Conservation (phyloP, 257 asterid genomes). For the Sherardia arvensis region DNA sequence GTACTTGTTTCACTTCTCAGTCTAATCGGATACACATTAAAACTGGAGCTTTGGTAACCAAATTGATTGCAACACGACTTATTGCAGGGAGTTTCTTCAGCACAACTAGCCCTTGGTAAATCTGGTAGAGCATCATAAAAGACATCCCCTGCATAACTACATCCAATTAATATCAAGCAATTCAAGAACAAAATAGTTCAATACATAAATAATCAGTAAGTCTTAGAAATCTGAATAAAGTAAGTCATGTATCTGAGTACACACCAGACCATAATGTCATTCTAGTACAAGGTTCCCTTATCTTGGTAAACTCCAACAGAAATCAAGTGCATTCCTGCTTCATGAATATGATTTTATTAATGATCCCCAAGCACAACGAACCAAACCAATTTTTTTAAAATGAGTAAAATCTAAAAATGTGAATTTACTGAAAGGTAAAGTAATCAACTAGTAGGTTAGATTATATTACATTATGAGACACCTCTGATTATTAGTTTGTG, state of each 20-base stretch:
- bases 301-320: neutral
- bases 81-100: constrained; percentile 20
- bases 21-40: constrained; percentile 32
- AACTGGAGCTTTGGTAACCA: constrained; percentile 35
- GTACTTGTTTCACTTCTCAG: constrained; percentile 18
- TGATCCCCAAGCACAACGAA: neutral
- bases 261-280: neutral
- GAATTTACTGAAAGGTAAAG: neutral
- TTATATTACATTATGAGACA: neutral
- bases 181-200: neutral
- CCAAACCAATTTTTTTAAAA: neutral
- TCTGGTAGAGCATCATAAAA: constrained; percentile 66
- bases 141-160: constrained; percentile 52
- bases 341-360: neutral
- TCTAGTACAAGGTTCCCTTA: neutral
- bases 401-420: neutral
- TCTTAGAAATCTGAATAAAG: neutral
- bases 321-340: neutral
- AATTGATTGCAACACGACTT: constrained; percentile 33
- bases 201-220: neutral
- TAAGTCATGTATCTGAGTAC: neutral
- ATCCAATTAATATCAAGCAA: constrained; percentile 1
- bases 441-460: neutral
- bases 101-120: constrained; percentile 24
- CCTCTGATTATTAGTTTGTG: too few relatives aligned